Evolutionary conservation across 306 rosid genomes (phyloP), one percentile per base, ranked within the genome.

Genomic region (Hippophae rhamnoides): DNA sequence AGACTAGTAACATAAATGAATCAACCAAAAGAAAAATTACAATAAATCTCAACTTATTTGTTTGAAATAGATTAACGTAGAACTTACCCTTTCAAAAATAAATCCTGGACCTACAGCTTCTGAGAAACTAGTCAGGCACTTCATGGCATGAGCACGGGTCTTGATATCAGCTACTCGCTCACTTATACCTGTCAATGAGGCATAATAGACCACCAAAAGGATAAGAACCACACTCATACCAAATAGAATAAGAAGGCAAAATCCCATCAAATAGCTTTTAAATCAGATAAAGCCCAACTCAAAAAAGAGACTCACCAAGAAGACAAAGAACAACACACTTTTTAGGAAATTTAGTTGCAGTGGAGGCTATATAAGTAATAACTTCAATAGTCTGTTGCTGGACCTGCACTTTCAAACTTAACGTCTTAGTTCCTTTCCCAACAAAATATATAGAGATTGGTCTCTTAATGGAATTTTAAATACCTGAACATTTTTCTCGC

Each of bases 101-200:
- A 93, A 89, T 41, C 97, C 99, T n/a, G 97, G 99, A 63, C 95
- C 95, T 62, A 84, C 82, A 52, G 99, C 99, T 82, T 93, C 99
- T 66, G 71, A 84, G 44, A 93, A 82, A 47, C 84, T 61, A 70
- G 95, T 84, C 41, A 93, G 97, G 82, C 99, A 93, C 76, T 93
- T 93, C 87, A 82, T 89, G 52, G 95, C 95, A 76, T 77, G 84
- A 49, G 74, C 79, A 46, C 97, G 94, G 44, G 99, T 93, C 87
- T 93, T 93, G 57, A 93, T 89, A 86, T 93, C 99, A 48, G 99
- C 99, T 25, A 93, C 99, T 40, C 99, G 89, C 72, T 93, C 99
- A 57, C 95, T 81, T 69, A 89, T 74, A 62, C 99, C 99, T 93
- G 70, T 65, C 58, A 73, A 64, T 50, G 31, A 55, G n/a, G 25